A percentile compares a stretch with the other conserved stretches of the same genome.
phyloP scores from a whole-genome alignment of 1,139 yeast genomes.

The Candida sanyaensis region DNA sequence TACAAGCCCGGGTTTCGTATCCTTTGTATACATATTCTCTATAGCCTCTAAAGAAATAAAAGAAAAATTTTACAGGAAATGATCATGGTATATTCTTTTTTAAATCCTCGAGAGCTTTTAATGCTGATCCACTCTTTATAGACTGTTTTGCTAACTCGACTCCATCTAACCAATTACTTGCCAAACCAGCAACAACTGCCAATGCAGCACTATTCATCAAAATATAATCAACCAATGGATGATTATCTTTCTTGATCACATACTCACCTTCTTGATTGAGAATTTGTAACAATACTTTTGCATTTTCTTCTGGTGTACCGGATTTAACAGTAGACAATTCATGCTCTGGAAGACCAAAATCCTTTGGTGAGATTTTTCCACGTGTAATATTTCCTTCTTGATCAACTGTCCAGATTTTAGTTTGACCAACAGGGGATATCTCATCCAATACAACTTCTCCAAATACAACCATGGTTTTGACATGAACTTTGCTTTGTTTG shows the following conservation, averaged over 20 bases:
- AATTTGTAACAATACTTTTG: slow-evolving; percentile 58
- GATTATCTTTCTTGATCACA: slow-evolving; percentile 32
- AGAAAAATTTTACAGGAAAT: no score
- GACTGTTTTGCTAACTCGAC: slow-evolving; percentile 71
- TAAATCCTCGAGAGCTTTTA: slow-evolving; percentile 57
- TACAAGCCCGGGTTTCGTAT: no score
- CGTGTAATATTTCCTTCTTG: slow-evolving; percentile 39
- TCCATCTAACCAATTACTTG: slow-evolving; percentile 73
- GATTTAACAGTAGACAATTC: slow-evolving; percentile 66
- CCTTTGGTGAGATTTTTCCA: slow-evolving; percentile 54
- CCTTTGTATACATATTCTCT: no score
- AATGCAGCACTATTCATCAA: slow-evolving; percentile 84
- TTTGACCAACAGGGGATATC: slow-evolving; percentile 82
- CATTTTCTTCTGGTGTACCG: slow-evolving; percentile 87
- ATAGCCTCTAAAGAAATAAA: no score
- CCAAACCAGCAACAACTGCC: slow-evolving; percentile 73
- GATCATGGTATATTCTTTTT: background rate
- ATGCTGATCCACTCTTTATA: slow-evolving; percentile 68
- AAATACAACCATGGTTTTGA: slow-evolving; percentile 81
- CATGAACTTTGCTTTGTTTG: slow-evolving; percentile 42
- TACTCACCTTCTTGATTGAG: slow-evolving; percentile 55
- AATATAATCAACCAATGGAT: slow-evolving; percentile 84
- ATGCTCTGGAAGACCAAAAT: slow-evolving; percentile 82
- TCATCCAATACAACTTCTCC: slow-evolving; percentile 92
- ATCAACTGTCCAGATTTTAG: slow-evolving; percentile 77